Conservation (phyloP, 352 stramenopile species). For the Phytophthora ohioensis region DNA sequence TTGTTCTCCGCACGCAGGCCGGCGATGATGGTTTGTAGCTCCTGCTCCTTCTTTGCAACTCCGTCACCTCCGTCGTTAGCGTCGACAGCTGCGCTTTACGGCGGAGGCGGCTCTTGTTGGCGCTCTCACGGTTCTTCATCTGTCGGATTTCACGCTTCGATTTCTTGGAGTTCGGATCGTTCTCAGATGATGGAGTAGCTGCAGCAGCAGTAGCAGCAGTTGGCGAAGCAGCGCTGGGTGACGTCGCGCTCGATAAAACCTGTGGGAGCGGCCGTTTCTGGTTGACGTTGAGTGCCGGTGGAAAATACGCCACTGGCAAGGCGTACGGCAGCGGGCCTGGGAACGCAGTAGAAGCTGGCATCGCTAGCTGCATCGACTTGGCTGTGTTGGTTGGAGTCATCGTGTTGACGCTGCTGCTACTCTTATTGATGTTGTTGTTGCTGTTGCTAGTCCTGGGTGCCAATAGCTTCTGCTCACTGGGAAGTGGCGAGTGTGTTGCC, state of each 20-base stretch:
- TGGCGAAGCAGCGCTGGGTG: slow-evolving; percentile 6
- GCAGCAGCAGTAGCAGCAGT: not conserved
- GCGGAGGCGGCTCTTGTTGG: slow-evolving; percentile 81
- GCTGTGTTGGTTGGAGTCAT: not conserved
- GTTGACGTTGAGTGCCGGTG: slow-evolving; percentile 39
- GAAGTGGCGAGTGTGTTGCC: slow-evolving; percentile 28
- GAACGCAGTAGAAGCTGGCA: slow-evolving; percentile 19
- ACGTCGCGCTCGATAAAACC: slow-evolving; percentile 39
- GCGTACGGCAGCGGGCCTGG: slow-evolving; percentile 58
- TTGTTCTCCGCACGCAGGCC: slow-evolving; percentile 81
- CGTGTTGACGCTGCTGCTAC: slow-evolving; percentile 2
- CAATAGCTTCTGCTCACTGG: slow-evolving; percentile 38
- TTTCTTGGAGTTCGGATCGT: slow-evolving; percentile 57
- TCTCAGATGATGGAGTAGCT: slow-evolving; percentile 11
- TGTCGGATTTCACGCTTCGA: slow-evolving; percentile 86
- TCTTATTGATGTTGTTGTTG: not conserved
- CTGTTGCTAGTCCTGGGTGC: slow-evolving; percentile 6
- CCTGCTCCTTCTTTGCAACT: slow-evolving; percentile 74
- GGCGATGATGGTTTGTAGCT: slow-evolving; percentile 74
- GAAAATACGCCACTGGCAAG: slow-evolving; percentile 71
- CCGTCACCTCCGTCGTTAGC: slow-evolving; percentile 63
- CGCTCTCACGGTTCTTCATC: slow-evolving; percentile 90
- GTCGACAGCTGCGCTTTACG: slow-evolving; percentile 78
- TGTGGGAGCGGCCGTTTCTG: slow-evolving; percentile 70
- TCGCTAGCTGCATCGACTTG: slow-evolving; percentile 15